phyloP scores from a whole-genome alignment of 139 green algal genomes.

The Closterium sp. region DNA sequence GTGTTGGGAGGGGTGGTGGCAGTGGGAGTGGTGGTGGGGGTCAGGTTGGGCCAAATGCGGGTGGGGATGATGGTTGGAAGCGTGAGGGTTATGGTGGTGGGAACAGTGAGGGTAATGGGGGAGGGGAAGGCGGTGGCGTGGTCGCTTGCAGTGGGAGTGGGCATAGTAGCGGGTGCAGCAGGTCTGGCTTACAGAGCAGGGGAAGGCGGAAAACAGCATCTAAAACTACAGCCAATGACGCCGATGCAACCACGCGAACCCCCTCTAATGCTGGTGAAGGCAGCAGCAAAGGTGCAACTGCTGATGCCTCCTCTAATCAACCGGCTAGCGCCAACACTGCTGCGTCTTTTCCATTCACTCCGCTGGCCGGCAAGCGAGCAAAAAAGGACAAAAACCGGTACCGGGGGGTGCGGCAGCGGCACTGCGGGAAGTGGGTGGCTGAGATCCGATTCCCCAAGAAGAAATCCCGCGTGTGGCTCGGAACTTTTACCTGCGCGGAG shows the following conservation, averaged over 20 bases:
- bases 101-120: not conserved
- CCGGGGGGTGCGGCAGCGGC: conserved; percentile 16
- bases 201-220: not conserved
- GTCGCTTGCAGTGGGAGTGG: not conserved
- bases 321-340: not conserved
- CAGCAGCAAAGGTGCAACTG: not conserved
- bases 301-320: not conserved
- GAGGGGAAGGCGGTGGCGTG: not conserved
- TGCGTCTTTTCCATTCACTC: not conserved
- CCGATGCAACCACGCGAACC: not conserved
- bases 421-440: conserved; percentile 26
- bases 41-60: not conserved
- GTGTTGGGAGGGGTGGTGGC: not conserved
- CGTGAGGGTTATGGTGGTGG: not conserved
- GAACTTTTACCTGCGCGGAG: conserved; percentile 28
- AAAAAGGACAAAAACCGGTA: conserved; percentile 15
- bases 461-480: conserved; percentile 28
- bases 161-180: not conserved
- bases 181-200: not conserved
- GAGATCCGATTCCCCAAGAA: conserved; percentile 31
- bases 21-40: not conserved
- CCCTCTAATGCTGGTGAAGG: not conserved
- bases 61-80: not conserved
- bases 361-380: not conserved
- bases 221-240: not conserved